Base-by-base conservation (phyloP, 495 filamentous ascomycete genomes). In the Poronia punctata region DNA sequence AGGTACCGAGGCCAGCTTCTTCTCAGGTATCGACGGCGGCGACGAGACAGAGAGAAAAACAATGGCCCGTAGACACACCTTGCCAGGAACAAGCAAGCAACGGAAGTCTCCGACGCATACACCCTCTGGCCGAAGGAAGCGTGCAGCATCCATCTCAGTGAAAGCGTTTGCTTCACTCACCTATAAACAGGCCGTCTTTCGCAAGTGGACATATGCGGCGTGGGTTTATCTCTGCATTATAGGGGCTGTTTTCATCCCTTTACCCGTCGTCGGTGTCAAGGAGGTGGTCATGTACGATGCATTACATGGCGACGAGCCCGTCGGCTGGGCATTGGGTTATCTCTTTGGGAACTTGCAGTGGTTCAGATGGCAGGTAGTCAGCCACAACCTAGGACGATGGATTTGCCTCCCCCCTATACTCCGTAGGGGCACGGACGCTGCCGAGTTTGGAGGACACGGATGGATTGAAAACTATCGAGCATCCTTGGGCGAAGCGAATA, bases 311-410 rank as follows among this genome's bases (percentile, higher is more conserved):
- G 54, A 76, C 28, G 92, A 98, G 48, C 89, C 92, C 0, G 74
- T 98, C 22, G 85, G 89, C 1, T 98, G 92, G 92, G 89, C 88
- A 0, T 59, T 95, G 3, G 82, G 83, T 2, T 98, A 98, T 58
- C 61, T 96, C 15, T 76, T 97, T 45, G 89, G 93, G 10, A 86
- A 95, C 50, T 54, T 90, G 6, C 70, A 71, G 0, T 62, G 60
- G 49, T 84, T 88, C 44, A 65, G 82, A 32, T 77, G 82, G 60
- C 70, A 76, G 59, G 71, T 85, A 7, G 63, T 83, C 20, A 72
- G 74, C 38, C 66, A 65, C 43, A 79, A 80, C 52, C 64, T 92
- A 8, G 78, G 82, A 37, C 51, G 67, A 35, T 96, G 88, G 88
- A 83, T 94, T 28, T 71, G 67, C 23, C 69, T 96, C 1, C 84